Percentiles rank a stretch among this genome's conserved stretches.
Conservation (phyloP, 768 basidiomycete genomes). For the Mycena pura region DNA sequence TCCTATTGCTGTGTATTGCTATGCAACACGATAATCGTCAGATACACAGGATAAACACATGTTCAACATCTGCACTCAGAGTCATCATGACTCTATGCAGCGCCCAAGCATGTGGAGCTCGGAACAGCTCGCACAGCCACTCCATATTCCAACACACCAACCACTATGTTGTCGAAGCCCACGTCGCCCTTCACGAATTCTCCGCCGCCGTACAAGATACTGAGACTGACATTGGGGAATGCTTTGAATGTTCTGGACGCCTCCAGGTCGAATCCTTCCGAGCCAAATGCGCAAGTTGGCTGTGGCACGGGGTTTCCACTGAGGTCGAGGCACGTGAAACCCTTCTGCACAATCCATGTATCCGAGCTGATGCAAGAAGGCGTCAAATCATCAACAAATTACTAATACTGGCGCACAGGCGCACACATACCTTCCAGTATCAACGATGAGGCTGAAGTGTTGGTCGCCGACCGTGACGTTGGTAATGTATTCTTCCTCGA, state of each 20-base stretch:
- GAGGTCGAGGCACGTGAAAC: constrained; percentile 30
- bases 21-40: too few species aligned
- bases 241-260: constrained; percentile 25
- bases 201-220: constrained; percentile 25
- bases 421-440: constrained; percentile 22
- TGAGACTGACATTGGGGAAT: constrained; percentile 24
- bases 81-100: too few species aligned
- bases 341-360: constrained; percentile 28
- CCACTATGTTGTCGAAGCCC: constrained; percentile 29
- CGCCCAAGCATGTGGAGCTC: too few species aligned
- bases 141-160: too few species aligned
- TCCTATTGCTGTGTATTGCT: too few species aligned
- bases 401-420: too few species aligned
- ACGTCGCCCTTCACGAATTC: constrained; percentile 22
- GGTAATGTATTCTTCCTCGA: constrained; percentile 19
- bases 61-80: too few species aligned
- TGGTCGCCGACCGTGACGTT: constrained; percentile 24
- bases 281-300: constrained; percentile 28
- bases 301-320: constrained; percentile 11
- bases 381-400: too few species aligned
- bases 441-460: constrained; percentile 21
- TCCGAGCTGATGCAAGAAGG: too few species aligned
- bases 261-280: constrained; percentile 25
- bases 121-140: too few species aligned
- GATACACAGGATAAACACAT: too few species aligned